Evolutionary conservation across 202 grass and related monocot genomes (phyloP).

Genomic region (Musa balbisiana): DNA sequence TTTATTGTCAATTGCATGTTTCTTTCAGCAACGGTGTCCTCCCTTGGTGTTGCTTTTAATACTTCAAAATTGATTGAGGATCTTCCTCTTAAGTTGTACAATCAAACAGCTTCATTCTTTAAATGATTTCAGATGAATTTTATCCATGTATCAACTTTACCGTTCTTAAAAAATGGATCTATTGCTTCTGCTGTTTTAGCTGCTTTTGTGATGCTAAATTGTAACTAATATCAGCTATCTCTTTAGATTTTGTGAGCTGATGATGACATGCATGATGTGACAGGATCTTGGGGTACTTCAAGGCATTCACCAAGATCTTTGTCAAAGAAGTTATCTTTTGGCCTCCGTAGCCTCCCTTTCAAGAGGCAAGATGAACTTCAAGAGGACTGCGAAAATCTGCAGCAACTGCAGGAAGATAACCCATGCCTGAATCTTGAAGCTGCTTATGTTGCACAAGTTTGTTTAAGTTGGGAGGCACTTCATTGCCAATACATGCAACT

Average conservation of each 20-base stretch:
- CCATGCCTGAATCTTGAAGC: slow-evolving; percentile 67
- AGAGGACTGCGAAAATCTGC: slow-evolving; percentile 43
- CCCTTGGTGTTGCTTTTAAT: too few relatives aligned
- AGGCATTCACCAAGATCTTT: slow-evolving; percentile 65
- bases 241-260: too few relatives aligned
- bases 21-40: too few relatives aligned
- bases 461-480: slow-evolving; percentile 83
- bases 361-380: slow-evolving; percentile 49
- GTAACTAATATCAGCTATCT: too few relatives aligned
- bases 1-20: too few relatives aligned
- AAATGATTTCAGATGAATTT: too few relatives aligned
- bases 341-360: slow-evolving; percentile 75
- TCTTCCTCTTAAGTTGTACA: too few relatives aligned
- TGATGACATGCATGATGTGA: slow-evolving; percentile 3
- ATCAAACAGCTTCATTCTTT: too few relatives aligned
- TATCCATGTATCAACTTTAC: too few relatives aligned
- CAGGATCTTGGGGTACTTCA: slow-evolving; percentile 39
- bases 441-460: slow-evolving; percentile 71
- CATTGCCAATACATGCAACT: slow-evolving; percentile 70
- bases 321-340: slow-evolving; percentile 57
- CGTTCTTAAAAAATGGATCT: too few relatives aligned
- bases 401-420: slow-evolving; percentile 41
- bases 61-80: background rate
- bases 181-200: too few relatives aligned
- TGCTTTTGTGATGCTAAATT: too few relatives aligned